Base-by-base conservation (phyloP, 257 asterid genomes). In the Lycium ferocissimum region DNA sequence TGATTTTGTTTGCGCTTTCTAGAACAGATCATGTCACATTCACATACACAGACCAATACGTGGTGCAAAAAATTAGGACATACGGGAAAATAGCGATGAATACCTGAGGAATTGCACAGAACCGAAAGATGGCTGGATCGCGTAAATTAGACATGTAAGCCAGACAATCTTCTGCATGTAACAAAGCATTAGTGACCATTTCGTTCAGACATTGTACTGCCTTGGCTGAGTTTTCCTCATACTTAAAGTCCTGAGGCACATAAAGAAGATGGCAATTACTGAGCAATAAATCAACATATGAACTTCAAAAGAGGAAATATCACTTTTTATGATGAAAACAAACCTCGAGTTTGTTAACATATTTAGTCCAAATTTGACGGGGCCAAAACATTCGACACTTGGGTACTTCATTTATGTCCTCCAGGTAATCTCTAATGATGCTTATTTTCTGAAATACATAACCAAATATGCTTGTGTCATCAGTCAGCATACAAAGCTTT, bases 311-410 rank as follows among this genome's bases (percentile, higher is more conserved):
- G 33, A 26, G 33, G 33, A 26, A 71, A 10, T 6, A 72, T 9
- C 80, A 45, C 45, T 4, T 9, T 3, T 0, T 72, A 72, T 72
- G 37, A 72, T 18, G 38, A 26, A 26, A 85, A 87, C 65, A 59
- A 14, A 92, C 98, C 98, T 95, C 99, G 79, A 95, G 98, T 90
- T 94, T 96, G 90, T 92, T 84, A 20, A 89, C 96, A 83, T 96
- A 97, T 92, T 95, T 95, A 87, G 93, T 90, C 98, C 98, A 97
- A 62, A 97, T 95, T 84, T 97, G 89, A 58, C 94, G 95, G 84
- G 99, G 98, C 98, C 99, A 97, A 88, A 97, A 95, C 99, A 95
- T 94, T 4, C 98, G 97, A 51, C 98, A 92, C 88, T 93, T 94
- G 56, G 99, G 99, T 86, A 93, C 91, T 94, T 97, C 98, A 65